A percentile compares a stretch with the other conserved stretches of the same genome.
phyloP scores from a whole-genome alignment of 2,329 filamentous ascomycete species.

The Penicillium sp. region DNA sequence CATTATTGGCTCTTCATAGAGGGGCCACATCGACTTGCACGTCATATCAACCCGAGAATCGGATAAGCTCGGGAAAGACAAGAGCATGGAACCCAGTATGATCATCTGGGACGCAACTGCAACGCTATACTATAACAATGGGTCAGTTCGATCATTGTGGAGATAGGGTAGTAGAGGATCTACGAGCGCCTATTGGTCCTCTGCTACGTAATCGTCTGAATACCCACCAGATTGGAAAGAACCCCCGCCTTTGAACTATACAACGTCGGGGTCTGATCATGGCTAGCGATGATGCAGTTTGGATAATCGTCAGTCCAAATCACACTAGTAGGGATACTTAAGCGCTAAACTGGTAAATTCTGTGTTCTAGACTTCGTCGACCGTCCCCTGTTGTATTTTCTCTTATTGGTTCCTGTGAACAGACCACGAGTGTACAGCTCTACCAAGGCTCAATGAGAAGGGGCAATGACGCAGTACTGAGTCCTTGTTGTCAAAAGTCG shows the following conservation, averaged over 20 bases:
- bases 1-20: background rate
- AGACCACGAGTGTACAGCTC: background rate
- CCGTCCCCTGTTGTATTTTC: background rate
- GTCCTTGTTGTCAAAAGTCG: too few species aligned
- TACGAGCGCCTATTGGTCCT: background rate
- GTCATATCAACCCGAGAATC: conserved; percentile 8
- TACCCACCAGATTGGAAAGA: background rate
- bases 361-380: background rate
- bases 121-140: conserved; percentile 24
- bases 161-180: conserved; percentile 22
- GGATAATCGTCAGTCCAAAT: background rate
- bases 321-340: background rate
- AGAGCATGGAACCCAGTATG: background rate
- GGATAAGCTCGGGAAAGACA: background rate
- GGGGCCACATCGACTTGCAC: background rate
- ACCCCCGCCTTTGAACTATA: background rate
- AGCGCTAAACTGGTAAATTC: background rate
- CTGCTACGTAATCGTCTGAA: background rate
- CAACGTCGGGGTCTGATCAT: background rate
- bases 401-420: background rate
- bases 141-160: conserved; percentile 15
- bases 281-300: background rate
- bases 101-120: conserved; percentile 22
- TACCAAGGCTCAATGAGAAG: too few species aligned
- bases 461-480: too few species aligned